Evolutionary conservation across 495 filamentous ascomycete species (phyloP), one percentile per base, ranked within the genome.

Genomic region (Aspergillus hancockii): DNA sequence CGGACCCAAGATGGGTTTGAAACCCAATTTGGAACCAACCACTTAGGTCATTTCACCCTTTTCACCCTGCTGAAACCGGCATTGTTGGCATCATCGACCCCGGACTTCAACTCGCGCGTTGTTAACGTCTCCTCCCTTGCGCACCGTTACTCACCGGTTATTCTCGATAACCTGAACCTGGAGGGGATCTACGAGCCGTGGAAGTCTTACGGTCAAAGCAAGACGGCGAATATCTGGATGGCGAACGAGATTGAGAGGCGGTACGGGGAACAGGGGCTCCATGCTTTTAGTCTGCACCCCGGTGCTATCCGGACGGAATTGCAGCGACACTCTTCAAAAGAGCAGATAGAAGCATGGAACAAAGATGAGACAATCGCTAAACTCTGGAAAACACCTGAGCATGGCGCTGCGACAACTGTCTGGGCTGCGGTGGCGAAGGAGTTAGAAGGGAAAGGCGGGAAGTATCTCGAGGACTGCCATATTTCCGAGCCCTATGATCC

Each of bases 1-100:
- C 71, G 72, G 1, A 84, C 76, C 7, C 63, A 64, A 9, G 76
- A 84, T 47, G 76, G 75, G 8, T 67, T 79, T 57, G 81, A 84
- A 59, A 64, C 67, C 0, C 77, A 83, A 52, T 75, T 85, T 54
- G 76, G 70, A 14, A 81, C 75, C 0, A 82, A 84, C 66, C 76
- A 84, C 61, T 67, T 83, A 0, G 70, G 60, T 8, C 81, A 85
- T 58, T 83, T 82, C 67, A 74, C 82, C 22, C 67, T 85, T n/a
- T 81, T 83, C 66, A 57, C 75, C n/a, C 74, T 79, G 5, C 74
- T 85, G 31, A 72, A 75, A 60, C 63, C 68, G 19, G 52, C 73
- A 31, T 66, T 83, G 9, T 68, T 82, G 16, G 60, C 71, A 14
- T 68, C 67, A 23, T 67, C 73, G 1, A 74, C 74, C 18, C 70